These are phyloP conservation scores for Diaporthe batatas DNA, from an alignment of 2,329 filamentous ascomycete genomes.

Conservation along the genomic window DNA sequence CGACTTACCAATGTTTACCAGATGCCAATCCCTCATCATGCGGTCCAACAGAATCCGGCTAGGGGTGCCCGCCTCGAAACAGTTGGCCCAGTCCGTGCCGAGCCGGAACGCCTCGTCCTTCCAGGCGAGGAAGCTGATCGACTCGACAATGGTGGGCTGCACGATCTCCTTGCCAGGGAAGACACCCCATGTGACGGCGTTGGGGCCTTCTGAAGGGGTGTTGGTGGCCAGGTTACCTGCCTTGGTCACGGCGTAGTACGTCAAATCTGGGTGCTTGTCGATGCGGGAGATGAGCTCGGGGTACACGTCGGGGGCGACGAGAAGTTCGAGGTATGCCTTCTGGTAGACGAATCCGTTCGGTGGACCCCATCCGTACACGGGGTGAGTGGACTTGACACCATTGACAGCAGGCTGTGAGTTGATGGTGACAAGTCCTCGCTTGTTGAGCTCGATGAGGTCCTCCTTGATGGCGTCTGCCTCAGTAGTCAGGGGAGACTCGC, in stretches of 20 bases:
- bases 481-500: slow-evolving; percentile 85
- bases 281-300: slow-evolving; percentile 83
- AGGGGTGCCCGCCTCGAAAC: slow-evolving; percentile 81
- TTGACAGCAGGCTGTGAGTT: slow-evolving; percentile 98
- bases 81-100: slow-evolving; percentile 93
- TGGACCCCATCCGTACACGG: slow-evolving; percentile 94
- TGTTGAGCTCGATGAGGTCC: slow-evolving; percentile 85
- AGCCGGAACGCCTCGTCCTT: slow-evolving; percentile 97
- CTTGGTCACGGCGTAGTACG: slow-evolving; percentile 94
- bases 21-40: slow-evolving; percentile 91
- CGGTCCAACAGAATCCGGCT: slow-evolving; percentile 84
- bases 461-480: slow-evolving; percentile 85
- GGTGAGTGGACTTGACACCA: slow-evolving; percentile 87
- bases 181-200: slow-evolving; percentile 99
- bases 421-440: slow-evolving; percentile 89
- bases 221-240: slow-evolving; percentile 87
- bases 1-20: slow-evolving; percentile 90
- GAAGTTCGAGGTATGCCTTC: slow-evolving; percentile 94
- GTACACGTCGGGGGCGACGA: slow-evolving; percentile 86
- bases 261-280: slow-evolving; percentile 82
- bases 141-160: slow-evolving; percentile 99
- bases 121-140: slow-evolving; percentile 97
- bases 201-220: slow-evolving; percentile 86
- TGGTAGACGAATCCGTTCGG: slow-evolving; percentile 97
- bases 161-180: slow-evolving; percentile 99